phyloP scores from a whole-genome alignment of 345 rosid genomes.

The Eucalyptus dawsonii region DNA sequence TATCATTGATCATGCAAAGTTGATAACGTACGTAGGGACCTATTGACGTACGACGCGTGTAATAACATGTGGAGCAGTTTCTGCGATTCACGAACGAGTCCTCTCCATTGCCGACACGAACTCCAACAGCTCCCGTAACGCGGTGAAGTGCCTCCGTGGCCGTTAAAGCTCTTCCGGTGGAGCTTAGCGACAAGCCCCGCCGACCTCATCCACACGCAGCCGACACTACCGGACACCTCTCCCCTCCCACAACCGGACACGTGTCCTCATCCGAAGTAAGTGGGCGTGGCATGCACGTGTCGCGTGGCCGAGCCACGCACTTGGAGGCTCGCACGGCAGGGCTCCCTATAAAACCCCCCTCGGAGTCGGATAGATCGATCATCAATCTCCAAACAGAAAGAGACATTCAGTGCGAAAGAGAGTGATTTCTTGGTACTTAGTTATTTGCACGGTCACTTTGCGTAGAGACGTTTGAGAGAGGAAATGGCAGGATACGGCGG shows the following conservation, averaged over 20 bases:
- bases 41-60: neutral
- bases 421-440: neutral
- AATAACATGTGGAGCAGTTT: neutral
- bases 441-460: neutral
- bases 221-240: neutral
- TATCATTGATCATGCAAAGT: neutral
- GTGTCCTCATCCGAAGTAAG: neutral
- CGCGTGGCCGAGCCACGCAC: neutral
- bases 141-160: neutral
- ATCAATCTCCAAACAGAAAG: neutral
- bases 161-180: neutral
- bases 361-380: too few species aligned
- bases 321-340: neutral
- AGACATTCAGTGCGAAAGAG: neutral
- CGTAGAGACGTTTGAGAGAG: neutral
- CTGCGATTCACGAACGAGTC: neutral
- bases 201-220: neutral
- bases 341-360: neutral
- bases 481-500: conserved; percentile 5
- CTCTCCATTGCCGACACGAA: neutral
- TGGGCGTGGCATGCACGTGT: neutral
- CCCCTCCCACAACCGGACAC: neutral
- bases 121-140: neutral
- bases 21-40: neutral
- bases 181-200: neutral